Conservation (phyloP, 176 grass and related monocot genomes). For the Coix lacrymajobi region DNA sequence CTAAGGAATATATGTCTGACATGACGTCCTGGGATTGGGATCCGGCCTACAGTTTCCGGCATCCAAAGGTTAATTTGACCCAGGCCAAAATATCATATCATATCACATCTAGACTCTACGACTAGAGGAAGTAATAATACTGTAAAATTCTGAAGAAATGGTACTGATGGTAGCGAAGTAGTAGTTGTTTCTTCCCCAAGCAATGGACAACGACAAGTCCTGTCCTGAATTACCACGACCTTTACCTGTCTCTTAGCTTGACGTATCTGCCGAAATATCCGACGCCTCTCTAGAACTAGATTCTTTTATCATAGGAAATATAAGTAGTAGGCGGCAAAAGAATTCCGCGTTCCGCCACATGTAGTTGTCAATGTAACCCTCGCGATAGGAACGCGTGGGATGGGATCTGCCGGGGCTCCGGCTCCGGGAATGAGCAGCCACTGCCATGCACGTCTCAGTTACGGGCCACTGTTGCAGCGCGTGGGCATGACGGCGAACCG, state of each 20-base stretch:
- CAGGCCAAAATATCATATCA: background rate
- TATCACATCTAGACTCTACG: background rate
- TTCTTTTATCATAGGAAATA: background rate
- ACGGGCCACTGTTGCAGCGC: background rate
- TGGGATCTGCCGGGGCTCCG: background rate
- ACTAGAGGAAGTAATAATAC: background rate
- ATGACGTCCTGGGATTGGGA: background rate
- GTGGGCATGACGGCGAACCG: background rate
- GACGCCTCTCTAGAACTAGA: background rate
- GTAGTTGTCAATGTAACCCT: background rate
- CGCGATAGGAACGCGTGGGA: background rate
- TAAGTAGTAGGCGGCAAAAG: background rate
- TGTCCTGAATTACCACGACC: constrained; percentile 33
- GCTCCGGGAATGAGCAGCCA: background rate
- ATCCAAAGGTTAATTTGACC: background rate
- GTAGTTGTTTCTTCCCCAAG: constrained; percentile 26
- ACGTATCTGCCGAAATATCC: background rate
- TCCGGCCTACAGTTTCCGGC: background rate
- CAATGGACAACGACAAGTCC: constrained; percentile 13
- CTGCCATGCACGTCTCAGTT: background rate
- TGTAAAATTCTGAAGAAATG: background rate
- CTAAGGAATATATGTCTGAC: constrained; percentile 19
- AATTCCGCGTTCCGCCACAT: background rate
- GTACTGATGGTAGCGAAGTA: background rate
- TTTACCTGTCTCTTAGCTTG: constrained; percentile 2